Evolutionary conservation across 768 basidiomycete species (phyloP), one percentile per base, ranked within the genome.

Genomic region (Boletus insuetus): DNA sequence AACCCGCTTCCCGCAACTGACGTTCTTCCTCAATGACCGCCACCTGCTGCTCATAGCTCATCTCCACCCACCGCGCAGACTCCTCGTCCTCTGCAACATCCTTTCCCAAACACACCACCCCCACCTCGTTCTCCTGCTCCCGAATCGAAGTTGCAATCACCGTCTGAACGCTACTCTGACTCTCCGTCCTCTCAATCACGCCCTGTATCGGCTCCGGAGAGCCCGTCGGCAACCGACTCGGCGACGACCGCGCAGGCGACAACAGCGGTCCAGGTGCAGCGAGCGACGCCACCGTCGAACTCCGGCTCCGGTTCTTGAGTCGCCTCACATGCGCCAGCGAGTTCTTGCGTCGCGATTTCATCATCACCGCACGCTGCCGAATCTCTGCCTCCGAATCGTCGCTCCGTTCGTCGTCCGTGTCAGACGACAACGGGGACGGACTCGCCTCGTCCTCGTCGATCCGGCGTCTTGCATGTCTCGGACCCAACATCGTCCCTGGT

Each of bases 91-190:
- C 76, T 0, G 68, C 66, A 3, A 68, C 9, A 55, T 54, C 46
- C 40, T 53, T 52, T 4, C 73, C 68, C 20, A 67, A 20, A 57
- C 53, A 49, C 12, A 42, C 54, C 3, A 44, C 60, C 13, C 52
- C 64, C 11, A 62, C 50, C 26, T 65, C 72, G 8, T 57, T 61
- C 4, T 75, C 77, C 45, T 64, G 70, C 46, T 75, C 71, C 0
- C 75, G 73, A 13, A 74, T 50, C 34, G 85, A 84, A 8, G 69
- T 79, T 2, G 82, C 87, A 26, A 81, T 82, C 6, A 92, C 84
- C 0, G 91, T 92, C 17, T 82, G 79, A 31, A 89, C 78, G 58
- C 89, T 91, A 65, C 84, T 87, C 19, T 73, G 74, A 3, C 88
- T 89, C 17, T 79, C 77, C 38, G 78, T 79, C 52, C 79, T 81